Conservation (phyloP, 208 protist genomes). For the Wallacemonas sp. region DNA sequence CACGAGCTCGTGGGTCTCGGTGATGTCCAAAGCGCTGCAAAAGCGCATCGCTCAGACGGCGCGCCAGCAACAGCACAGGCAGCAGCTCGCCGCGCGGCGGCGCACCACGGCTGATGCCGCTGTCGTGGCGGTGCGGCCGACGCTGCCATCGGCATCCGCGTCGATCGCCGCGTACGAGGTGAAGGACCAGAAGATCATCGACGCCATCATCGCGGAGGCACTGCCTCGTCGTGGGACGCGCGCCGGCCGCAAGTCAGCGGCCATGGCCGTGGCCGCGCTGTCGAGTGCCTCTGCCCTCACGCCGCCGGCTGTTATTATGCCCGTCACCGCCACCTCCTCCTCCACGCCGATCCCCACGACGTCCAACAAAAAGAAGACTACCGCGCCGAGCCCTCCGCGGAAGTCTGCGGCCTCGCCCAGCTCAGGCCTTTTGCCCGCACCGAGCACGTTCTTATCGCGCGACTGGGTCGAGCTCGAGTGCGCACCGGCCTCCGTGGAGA, state of each 20-base stretch:
- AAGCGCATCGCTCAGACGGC: slow-evolving; percentile 1
- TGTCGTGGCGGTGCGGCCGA: background rate
- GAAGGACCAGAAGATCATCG: background rate
- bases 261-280: background rate
- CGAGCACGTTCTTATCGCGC: background rate
- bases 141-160: too few relatives aligned
- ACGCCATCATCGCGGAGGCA: background rate
- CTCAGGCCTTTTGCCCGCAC: background rate
- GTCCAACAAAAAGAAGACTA: too few relatives aligned
- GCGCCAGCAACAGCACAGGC: background rate
- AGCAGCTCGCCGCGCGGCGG: too few relatives aligned
- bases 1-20: slow-evolving; percentile 1
- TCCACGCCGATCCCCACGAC: too few relatives aligned
- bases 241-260: background rate
- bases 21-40: slow-evolving; percentile 1
- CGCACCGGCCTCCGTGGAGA: background rate
- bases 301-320: background rate
- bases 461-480: slow-evolving; percentile 5
- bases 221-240: background rate
- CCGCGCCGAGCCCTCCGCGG: too few relatives aligned
- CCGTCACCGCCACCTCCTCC: background rate
- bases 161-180: background rate
- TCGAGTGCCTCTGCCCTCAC: background rate
- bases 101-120: background rate
- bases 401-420: too few relatives aligned